phyloP scores from a whole-genome alignment of 148 eudicot genomes.

The Cornus florida region DNA sequence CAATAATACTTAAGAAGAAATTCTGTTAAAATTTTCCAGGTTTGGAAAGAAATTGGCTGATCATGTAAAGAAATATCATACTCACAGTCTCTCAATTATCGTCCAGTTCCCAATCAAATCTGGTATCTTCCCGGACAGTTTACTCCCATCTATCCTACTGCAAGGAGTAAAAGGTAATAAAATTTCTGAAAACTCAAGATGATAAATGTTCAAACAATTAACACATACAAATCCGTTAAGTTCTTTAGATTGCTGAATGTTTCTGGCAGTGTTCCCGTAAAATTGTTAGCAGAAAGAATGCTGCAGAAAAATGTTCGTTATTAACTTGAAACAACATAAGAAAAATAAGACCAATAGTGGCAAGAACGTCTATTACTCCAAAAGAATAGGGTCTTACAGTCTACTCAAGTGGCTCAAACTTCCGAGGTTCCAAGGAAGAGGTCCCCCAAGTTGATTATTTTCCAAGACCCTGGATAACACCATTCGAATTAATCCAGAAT shows the following conservation, averaged over 20 bases:
- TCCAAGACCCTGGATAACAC: conserved; percentile 40
- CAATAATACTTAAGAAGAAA: not conserved
- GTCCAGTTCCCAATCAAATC: conserved; percentile 76
- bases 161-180: conserved; percentile 15
- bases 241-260: conserved; percentile 57
- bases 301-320: conserved; percentile 40
- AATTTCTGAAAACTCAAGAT: not conserved
- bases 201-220: not conserved
- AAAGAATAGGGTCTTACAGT: conserved; percentile 36
- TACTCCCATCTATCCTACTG: conserved; percentile 82
- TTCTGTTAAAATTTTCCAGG: not conserved
- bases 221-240: conserved; percentile 68
- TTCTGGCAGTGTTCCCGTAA: conserved; percentile 74
- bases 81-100: conserved; percentile 53
- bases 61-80: not conserved
- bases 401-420: conserved; percentile 41
- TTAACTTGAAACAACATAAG: conserved; percentile 1
- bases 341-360: not conserved
- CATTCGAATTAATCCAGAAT: not conserved
- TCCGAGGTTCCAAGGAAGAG: conserved; percentile 54
- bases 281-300: conserved; percentile 63
- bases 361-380: not conserved
- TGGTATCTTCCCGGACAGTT: conserved; percentile 71
- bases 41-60: not conserved
- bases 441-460: conserved; percentile 53